phyloP scores from a whole-genome alignment of 129 eudicot species.

The carrot (Daucus carota) region DNA sequence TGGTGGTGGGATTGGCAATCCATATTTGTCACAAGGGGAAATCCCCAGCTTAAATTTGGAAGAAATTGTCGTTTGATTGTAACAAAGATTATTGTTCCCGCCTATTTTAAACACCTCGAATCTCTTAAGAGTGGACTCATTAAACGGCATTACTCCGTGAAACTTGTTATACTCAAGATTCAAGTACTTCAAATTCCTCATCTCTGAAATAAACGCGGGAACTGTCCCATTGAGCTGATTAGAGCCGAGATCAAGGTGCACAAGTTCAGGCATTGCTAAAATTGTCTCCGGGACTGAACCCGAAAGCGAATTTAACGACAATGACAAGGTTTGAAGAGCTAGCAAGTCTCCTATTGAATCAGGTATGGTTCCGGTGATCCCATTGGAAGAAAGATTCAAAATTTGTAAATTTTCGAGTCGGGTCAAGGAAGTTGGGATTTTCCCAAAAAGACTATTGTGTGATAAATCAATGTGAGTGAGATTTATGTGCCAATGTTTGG shows the following conservation, averaged over 20 bases:
- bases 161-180: slow-evolving; percentile 78
- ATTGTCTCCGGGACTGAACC: slow-evolving; percentile 72
- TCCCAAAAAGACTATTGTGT: slow-evolving; percentile 50
- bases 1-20: slow-evolving; percentile 66
- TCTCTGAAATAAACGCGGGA: slow-evolving; percentile 55
- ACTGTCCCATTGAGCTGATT: slow-evolving; percentile 61
- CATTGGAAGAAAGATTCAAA: slow-evolving; percentile 61
- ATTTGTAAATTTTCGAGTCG: slow-evolving; percentile 38
- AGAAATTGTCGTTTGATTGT: slow-evolving; percentile 44
- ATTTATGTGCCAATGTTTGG: slow-evolving; percentile 62
- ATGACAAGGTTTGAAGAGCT: slow-evolving; percentile 46
- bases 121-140: slow-evolving; percentile 55
- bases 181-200: slow-evolving; percentile 59
- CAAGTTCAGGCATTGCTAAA: slow-evolving; percentile 34
- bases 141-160: slow-evolving; percentile 79
- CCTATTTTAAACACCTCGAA: slow-evolving; percentile 63
- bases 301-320: slow-evolving; percentile 59
- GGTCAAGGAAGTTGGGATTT: slow-evolving; percentile 58
- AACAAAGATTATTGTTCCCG: slow-evolving; percentile 67
- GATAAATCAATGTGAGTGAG: slow-evolving; percentile 72
- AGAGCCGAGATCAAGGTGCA: slow-evolving; percentile 65
- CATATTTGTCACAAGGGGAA: slow-evolving; percentile 79
- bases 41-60: slow-evolving; percentile 66
- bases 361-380: slow-evolving; percentile 58
- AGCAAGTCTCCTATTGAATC: slow-evolving; percentile 52